Base-by-base conservation (phyloP, 1,284 basidiomycete genomes). In the Leucoagaricus sp. region DNA sequence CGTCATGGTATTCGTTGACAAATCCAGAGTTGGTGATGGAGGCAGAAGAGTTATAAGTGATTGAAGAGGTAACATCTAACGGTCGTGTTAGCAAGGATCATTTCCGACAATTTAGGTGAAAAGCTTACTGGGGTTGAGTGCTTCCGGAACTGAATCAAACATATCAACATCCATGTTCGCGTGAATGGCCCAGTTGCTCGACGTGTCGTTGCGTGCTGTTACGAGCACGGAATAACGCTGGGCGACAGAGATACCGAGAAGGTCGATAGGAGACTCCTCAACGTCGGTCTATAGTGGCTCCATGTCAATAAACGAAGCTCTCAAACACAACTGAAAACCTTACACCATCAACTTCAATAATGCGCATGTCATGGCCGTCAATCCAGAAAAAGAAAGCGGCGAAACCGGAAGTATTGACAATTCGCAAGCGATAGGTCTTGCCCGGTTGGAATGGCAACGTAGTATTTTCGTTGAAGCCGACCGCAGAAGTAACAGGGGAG, bases 151-250 rank as follows among this genome's bases (percentile, higher is more conserved):
- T 0, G 65, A 76, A 69, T 96, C 94, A 71, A 96, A 96, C 93
- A 95, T 95, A 62, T 74, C 75, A 1, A 78, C 81, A 67, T 94
- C 92, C 83, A 98, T 93, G 77, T 94, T 92, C 23, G 91, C 89
- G 67, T 95, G 93, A 60, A 99, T 85, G 42, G 83, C 85, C 85
- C 89, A 98, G 77, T 98, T 97, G 19, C 81, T 73, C 13, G 76
- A 76, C 0, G 91, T 89, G 64, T 94, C 91, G 71, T 95, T 94
- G 55, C 90, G 85, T 9, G 96, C 94, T 19, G 87, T 89, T 49
- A 98, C 92, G 47, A 98, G 85, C 49, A 98, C 77, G 0, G 93
- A 95, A 74, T 96, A 97, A n/a, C 96, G 86, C 71, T 98, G 96
- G 0, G 95, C 95, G 46, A 91, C 93, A 4, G 91, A 81, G 57